Base-by-base conservation (phyloP, 1,284 basidiomycete genomes). In the Ceraceosorus bombacis region DNA sequence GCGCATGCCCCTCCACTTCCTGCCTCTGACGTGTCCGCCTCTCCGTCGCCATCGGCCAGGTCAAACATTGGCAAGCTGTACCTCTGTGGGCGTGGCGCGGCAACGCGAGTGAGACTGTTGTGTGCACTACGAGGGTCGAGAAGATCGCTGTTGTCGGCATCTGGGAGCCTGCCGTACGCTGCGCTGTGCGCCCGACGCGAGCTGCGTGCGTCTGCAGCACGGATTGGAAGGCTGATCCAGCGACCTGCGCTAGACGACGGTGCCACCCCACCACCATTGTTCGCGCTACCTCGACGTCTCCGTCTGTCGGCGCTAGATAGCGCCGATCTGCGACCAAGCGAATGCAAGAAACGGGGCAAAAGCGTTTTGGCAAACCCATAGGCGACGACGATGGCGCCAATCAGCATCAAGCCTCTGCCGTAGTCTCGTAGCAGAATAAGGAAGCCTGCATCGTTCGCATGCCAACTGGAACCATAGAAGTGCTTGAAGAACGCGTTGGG, bases 391-490 rank as follows among this genome's bases (percentile, higher is more conserved):
- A 59, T 62, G 15, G 64, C 61, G 6, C 69, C 69, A 15, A 70
- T 36, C 41, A 65, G 51, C 58, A 77, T 69, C 39, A 77, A 59
- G 6, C 68, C 38, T 12, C 66, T 56, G n/a, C 74, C 74, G 55
- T 73, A 61, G 43, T 71, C 71, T 38, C 74, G 61, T 52, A 77
- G 54, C 41, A 77, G 73, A 59, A 78, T 73, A 41, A 79, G 63
- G 57, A 78, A 76, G 9, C 70, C 76, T 1, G 78, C 78, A 58
- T 78, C 78, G 54, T 73, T 71, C 0, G 72, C 77, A 58, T 80
- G 79, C 94, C 94, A 98, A 71, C 89, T 92, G 70, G 90, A 93
- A 39, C 93, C 94, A 74, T 98, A 97, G 80, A 87, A 93, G 79
- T 98, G 94, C 15, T 85, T 65, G 61, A 74, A 83, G 83, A 94